Evolutionary conservation across 2,329 filamentous ascomycete genomes (phyloP).

Genomic region (Parascedosporium putredinis): DNA sequence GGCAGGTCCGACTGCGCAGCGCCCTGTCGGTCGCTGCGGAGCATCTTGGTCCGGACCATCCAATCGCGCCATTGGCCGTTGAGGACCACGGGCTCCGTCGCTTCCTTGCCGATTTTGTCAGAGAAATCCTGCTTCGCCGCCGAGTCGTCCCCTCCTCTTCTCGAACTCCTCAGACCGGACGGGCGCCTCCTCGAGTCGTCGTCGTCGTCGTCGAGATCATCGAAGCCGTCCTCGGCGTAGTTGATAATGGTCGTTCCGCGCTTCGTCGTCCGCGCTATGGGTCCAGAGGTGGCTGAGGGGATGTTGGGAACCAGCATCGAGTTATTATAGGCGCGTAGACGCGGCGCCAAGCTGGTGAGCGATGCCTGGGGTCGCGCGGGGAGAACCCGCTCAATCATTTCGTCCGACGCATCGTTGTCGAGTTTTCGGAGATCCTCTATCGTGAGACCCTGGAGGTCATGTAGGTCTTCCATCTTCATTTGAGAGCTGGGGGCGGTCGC

Average conservation of each 20-base stretch:
- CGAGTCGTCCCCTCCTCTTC: conserved; percentile 60
- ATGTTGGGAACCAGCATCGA: conserved; percentile 79
- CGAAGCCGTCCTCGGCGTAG: conserved; percentile 93
- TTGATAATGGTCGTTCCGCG: conserved; percentile 94
- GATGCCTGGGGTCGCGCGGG: conserved; percentile 63
- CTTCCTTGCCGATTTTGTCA: conserved; percentile 77
- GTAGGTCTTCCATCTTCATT: background rate
- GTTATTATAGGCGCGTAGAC: conserved; percentile 83
- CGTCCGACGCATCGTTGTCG: background rate
- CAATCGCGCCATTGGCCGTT: conserved; percentile 92
- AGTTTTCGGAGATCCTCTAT: background rate
- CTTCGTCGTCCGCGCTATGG: conserved; percentile 79
- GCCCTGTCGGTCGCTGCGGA: conserved; percentile 49
- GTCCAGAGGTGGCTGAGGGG: conserved; percentile 55
- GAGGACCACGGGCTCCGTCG: conserved; percentile 64
- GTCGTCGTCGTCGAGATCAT: conserved; percentile 64
- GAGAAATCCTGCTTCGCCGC: conserved; percentile 50
- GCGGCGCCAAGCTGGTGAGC: conserved; percentile 82
- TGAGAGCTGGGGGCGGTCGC: background rate
- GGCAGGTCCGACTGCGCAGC: conserved; percentile 65
- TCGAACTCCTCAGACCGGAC: conserved; percentile 73
- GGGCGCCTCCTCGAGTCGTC: conserved; percentile 68
- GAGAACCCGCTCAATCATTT: conserved; percentile 34
- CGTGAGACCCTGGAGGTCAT: conserved; percentile 1
- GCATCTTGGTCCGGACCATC: conserved; percentile 64